Conservation (phyloP, 805 yeast genomes). For the Lipomyces spencermartinsiae region DNA sequence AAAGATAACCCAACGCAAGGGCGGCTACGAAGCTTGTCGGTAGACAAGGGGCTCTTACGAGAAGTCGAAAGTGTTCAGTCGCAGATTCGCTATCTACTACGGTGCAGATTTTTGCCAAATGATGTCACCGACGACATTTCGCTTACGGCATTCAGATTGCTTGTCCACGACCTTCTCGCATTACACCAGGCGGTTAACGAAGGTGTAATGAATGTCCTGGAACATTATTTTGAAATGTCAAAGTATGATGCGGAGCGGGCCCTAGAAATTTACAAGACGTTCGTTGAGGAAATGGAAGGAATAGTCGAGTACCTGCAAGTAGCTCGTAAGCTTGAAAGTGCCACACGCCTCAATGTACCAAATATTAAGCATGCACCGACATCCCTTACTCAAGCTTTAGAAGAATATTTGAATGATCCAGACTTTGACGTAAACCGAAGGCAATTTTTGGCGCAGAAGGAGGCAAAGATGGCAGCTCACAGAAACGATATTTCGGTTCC, state of each 20-base stretch:
- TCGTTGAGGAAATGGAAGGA: slow-evolving; percentile 82
- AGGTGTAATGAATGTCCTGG: slow-evolving; percentile 91
- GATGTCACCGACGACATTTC: slow-evolving; percentile 86
- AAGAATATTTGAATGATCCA: slow-evolving; percentile 87
- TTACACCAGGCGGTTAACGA: slow-evolving; percentile 91
- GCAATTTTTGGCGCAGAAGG: slow-evolving; percentile 76
- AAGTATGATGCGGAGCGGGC: slow-evolving; percentile 86
- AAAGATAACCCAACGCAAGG: slow-evolving; percentile 48
- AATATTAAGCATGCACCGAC: slow-evolving; percentile 98
- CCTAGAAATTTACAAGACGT: slow-evolving; percentile 78
- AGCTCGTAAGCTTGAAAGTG: slow-evolving; percentile 85
- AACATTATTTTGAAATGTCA: slow-evolving; percentile 93
- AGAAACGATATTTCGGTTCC: slow-evolving; percentile 21
- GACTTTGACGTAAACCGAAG: slow-evolving; percentile 79
- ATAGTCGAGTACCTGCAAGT: slow-evolving; percentile 87
- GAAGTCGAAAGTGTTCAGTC: slow-evolving; percentile 84
- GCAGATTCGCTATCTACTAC: slow-evolving; percentile 77
- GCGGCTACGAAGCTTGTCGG: slow-evolving; percentile 65
- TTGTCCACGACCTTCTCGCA: slow-evolving; percentile 87
- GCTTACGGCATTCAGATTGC: slow-evolving; percentile 80
- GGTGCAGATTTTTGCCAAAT: slow-evolving; percentile 74
- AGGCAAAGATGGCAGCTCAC: slow-evolving; percentile 46
- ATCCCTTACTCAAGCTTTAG: slow-evolving; percentile 81
- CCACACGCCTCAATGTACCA: slow-evolving; percentile 90
- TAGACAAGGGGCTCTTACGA: slow-evolving; percentile 80